These are phyloP conservation scores for Pythium scleroteichum DNA, from an alignment of 352 stramenopile species.

Conservation along the genomic window DNA sequence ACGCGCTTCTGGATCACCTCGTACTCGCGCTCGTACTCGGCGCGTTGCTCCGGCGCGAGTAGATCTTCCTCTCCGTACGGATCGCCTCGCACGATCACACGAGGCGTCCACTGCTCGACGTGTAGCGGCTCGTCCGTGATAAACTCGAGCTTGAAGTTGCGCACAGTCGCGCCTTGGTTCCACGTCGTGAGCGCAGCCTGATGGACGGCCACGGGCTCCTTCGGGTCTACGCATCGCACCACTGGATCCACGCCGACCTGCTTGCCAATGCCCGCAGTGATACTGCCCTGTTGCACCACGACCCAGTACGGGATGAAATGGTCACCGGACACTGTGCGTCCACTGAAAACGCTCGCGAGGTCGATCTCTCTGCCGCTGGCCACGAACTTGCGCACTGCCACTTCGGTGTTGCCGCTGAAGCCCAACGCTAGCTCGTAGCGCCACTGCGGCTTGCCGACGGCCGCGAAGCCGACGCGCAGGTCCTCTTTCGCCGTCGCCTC, in stretches of 20 bases:
- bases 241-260: constrained; percentile 61
- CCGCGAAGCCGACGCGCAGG: constrained; percentile 65
- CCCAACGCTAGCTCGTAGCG: constrained; percentile 66
- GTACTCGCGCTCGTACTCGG: constrained; percentile 50
- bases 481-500: constrained; percentile 66
- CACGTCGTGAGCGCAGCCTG: constrained; percentile 68
- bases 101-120: constrained; percentile 42
- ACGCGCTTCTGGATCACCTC: constrained; percentile 47
- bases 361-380: constrained; percentile 47
- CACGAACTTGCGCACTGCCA: constrained; percentile 63
- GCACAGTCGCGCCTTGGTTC: constrained; percentile 53
- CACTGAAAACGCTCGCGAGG: constrained; percentile 60
- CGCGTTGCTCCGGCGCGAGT: constrained; percentile 51
- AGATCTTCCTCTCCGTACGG: constrained; percentile 56
- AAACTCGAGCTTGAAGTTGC: constrained; percentile 42
- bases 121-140: constrained; percentile 38
- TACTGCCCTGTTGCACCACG: constrained; percentile 41
- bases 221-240: constrained; percentile 43
- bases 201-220: constrained; percentile 38
- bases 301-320: constrained; percentile 78
- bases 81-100: constrained; percentile 61
- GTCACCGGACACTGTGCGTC: constrained; percentile 57
- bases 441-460: constrained; percentile 38
- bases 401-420: constrained; percentile 73
- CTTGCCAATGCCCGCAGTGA: constrained; percentile 54